Conservation (phyloP, 1,284 basidiomycete species). For the Melampsora larici-populina region DNA sequence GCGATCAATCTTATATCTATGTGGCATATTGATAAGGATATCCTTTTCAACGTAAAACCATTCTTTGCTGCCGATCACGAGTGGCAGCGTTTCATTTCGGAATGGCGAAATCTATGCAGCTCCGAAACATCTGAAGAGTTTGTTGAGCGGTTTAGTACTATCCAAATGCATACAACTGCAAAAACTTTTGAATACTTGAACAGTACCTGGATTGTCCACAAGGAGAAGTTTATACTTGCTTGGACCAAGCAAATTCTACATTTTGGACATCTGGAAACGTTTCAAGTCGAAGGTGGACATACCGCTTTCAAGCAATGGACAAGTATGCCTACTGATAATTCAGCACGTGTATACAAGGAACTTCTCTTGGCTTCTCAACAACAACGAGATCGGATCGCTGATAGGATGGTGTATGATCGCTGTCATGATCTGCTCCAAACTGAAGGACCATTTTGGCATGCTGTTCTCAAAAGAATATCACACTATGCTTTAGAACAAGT, state of each 20-base stretch:
- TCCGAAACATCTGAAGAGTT: not conserved
- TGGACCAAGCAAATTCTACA: not conserved
- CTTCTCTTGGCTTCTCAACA: too few relatives aligned
- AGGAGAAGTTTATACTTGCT: not conserved
- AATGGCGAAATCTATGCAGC: not conserved
- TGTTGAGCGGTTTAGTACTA: not conserved
- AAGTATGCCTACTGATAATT: not conserved
- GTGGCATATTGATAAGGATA: not conserved
- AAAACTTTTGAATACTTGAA: not conserved
- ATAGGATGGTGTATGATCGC: too few relatives aligned
- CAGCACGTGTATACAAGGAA: too few relatives aligned
- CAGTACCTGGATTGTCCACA: not conserved
- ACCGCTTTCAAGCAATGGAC: not conserved
- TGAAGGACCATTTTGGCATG: too few relatives aligned
- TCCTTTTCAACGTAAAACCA: not conserved
- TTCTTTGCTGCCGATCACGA: not conserved
- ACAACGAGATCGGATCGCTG: too few relatives aligned
- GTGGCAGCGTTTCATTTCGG: not conserved
- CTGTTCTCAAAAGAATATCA: too few relatives aligned
- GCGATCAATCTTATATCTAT: not conserved
- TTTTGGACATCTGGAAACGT: conserved; percentile 4
- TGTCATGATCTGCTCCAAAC: too few relatives aligned
- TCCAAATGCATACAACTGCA: not conserved
- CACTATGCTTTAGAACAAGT: too few relatives aligned
- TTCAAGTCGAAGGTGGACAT: not conserved